Percentiles rank a stretch among this genome's conserved stretches.
These are phyloP conservation scores for Beta lomatogona DNA, from an alignment of 179 eudicot species.

Conservation along the genomic window DNA sequence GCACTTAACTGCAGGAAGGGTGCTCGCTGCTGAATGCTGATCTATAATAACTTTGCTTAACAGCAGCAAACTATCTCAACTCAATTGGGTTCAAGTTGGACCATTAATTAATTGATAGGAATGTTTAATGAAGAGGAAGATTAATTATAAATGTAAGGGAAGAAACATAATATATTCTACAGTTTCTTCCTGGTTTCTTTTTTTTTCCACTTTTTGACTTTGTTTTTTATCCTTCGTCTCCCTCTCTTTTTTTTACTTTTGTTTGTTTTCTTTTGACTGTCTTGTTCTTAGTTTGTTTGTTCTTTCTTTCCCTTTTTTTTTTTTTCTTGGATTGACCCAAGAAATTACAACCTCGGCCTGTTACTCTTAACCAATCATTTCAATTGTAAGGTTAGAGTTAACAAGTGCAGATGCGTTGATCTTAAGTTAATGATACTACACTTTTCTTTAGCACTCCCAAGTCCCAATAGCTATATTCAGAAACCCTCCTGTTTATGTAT, in stretches of 20 bases:
- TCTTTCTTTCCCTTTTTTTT: not conserved
- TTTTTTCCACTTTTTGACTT: constrained; percentile 1
- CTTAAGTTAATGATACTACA: constrained; percentile 26
- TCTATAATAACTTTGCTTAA: not conserved
- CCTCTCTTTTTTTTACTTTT: constrained; percentile 13
- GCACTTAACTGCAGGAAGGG: constrained; percentile 58
- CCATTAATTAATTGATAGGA: constrained; percentile 6
- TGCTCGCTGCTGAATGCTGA: constrained; percentile 60
- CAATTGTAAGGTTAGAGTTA: constrained; percentile 33
- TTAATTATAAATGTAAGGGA: constrained; percentile 21
- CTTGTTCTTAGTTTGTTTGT: constrained; percentile 14
- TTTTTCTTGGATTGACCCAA: constrained; percentile 20
- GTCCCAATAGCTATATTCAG: not conserved
- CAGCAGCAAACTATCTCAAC: constrained; percentile 15
- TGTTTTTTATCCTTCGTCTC: constrained; percentile 18
- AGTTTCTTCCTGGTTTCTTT: constrained; percentile 20
- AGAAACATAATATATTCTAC: constrained; percentile 11
- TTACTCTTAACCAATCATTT: constrained; percentile 37
- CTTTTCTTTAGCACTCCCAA: too few species aligned
- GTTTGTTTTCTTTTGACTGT: constrained; percentile 28
- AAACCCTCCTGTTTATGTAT: not conserved
- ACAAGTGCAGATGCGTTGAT: constrained; percentile 41
- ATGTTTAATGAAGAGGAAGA: constrained; percentile 15
- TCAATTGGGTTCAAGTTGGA: constrained; percentile 16
- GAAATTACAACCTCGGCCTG: constrained; percentile 49